Evolutionary conservation across 1,284 basidiomycete species (phyloP), one percentile per base, ranked within the genome.

Genomic region (Ceratobasidium theobromae): DNA sequence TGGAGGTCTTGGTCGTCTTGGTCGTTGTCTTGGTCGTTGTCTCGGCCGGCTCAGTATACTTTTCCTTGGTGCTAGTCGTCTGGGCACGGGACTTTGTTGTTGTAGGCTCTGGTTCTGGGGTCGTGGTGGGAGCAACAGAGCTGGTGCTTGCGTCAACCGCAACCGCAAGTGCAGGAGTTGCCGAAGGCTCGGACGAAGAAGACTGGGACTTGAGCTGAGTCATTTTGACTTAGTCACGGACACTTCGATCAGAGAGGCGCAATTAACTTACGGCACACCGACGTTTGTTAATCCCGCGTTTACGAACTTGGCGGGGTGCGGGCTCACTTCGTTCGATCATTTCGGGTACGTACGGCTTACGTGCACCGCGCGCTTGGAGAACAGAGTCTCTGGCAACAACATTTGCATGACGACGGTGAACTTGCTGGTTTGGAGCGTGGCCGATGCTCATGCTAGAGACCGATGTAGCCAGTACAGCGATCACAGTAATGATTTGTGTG

Each of bases 1-100:
- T 43, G 12, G 66, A 58, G 3, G 66, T 57, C 48, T 60, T 67
- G 40, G 66, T 55, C 32, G 46, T 8, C 23, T 46, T 48, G 9
- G 53, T 45, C 41, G 65, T 67, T 9, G 57, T 67, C 11, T 49
- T 16, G 21, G 28, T 35, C 18, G 53, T 53, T n/a, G n/a, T n/a
- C 27, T 16, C 32, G 28, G 57, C 25, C 5, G 57, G 57, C 45
- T 60, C 4, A 11, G 30, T 30, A 48, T 46, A 23, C 48, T 51
- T 51, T 4, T 12, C 49, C 49, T 52, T 52, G 52, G 64, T 54
- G 21, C 25, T 49, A 25, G 65, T 66, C 16, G 65, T 1, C 48
- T 66, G 18, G 21, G 52, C 18, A 27, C 11, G 35, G 46, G 55
- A 27, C 21, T 23, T 64, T n/a, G 53, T 35, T 8, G 65, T 23